These are phyloP conservation scores for Aegilops umbellulata DNA, from an alignment of 176 grass and related monocot species.

Conservation along the genomic window DNA sequence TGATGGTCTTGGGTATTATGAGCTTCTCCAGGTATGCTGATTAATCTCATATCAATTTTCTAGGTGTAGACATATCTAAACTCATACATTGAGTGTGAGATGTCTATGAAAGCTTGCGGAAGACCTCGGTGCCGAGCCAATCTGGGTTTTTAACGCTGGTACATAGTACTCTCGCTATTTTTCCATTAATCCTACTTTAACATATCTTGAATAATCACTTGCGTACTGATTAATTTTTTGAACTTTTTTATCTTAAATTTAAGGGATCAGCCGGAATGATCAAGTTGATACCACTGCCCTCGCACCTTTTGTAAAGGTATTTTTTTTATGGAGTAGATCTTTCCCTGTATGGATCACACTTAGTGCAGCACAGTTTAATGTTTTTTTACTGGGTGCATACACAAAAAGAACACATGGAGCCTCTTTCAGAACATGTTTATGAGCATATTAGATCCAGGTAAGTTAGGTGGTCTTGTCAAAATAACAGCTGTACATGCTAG, in stretches of 20 bases:
- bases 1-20: conserved; percentile 82
- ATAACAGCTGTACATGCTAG: not conserved
- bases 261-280: conserved; percentile 69
- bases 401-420: not conserved
- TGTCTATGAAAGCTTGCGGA: conserved; percentile 62
- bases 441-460: not conserved
- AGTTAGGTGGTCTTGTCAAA: not conserved
- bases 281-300: conserved; percentile 38
- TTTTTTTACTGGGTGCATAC: not conserved
- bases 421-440: not conserved
- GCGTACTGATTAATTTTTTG: not conserved
- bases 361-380: not conserved
- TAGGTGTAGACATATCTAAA: not conserved
- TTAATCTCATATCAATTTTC: not conserved
- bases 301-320: conserved; percentile 57
- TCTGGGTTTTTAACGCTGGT: conserved; percentile 95
- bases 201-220: not conserved
- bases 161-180: conserved; percentile 11
- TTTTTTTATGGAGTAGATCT: conserved; percentile 1
- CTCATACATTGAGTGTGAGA: not conserved
- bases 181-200: not conserved
- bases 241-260: conserved; percentile 12
- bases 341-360: not conserved
- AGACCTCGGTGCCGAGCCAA: conserved; percentile 51
- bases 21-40: conserved; percentile 79